Base-by-base conservation (phyloP, 2,329 filamentous ascomycete genomes). In the Scedosporium aurantiacum region DNA sequence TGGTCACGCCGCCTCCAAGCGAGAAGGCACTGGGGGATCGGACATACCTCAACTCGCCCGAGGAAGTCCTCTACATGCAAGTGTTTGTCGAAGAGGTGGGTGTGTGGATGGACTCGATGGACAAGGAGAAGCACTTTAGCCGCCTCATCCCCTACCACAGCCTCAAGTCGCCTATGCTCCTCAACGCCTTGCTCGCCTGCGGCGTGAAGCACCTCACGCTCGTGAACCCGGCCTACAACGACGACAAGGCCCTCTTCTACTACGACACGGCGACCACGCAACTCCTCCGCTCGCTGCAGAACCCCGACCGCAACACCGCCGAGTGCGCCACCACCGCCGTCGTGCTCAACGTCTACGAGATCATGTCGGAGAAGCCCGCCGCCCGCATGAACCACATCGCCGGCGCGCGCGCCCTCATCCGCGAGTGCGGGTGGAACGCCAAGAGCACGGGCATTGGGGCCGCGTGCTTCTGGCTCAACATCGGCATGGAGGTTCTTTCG, bases 381-480 rank as follows among this genome's bases (percentile, higher is more conserved):
- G 85, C 91, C 67, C 82, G 88, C n/a, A 93, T 94, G 87, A 92
- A 89, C 66, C 92, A 96, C 69, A 92, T 93, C 66, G 87, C 89
- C 0, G 91, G 91, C 4, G 90, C 91, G 8, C 82, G 91, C 60
- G 90, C 90, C 1, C 77, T 96, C 58, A 92, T 97, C 68, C 90
- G 91, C 64, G 91, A 96, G 70, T 96, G 91, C 68, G 85, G 86
- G 4, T 97, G 93, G 93, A 88, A 90, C 67, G 90, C 90, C 0
- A 84, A 80, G 64, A 89, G 89, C 41, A 82, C 80, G 1, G 91
- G 92, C 0, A 84, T 96, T 21, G 92, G 91, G 0, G 84, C 86
- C 0, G 91, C 92, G 1, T 97, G 92, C 72, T 97, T 97, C 74
- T 97, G 93, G 92, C 78, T 97, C 43, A 96, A 95, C 67, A 86